Evolutionary conservation across 768 basidiomycete species (phyloP).

Genomic region (Hemileccinum impolitum): DNA sequence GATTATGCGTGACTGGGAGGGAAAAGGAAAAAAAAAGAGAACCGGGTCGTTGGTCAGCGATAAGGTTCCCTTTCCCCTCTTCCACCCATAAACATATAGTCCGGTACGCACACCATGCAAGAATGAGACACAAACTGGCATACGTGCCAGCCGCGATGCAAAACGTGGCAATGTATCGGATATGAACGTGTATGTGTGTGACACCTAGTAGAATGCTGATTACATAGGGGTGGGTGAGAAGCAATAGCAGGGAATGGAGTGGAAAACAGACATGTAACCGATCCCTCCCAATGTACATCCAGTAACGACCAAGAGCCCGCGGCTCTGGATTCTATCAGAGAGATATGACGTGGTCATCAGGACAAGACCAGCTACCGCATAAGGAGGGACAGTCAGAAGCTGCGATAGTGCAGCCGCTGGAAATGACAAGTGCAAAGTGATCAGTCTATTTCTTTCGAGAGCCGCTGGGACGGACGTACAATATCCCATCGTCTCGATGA

Average conservation of each 20-base stretch:
- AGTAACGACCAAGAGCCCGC: slow-evolving; percentile 36
- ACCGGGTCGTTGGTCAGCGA: background rate
- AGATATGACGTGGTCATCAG: slow-evolving; percentile 35
- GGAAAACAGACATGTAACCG: slow-evolving; percentile 39
- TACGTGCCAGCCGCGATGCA: slow-evolving; percentile 45
- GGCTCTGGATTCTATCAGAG: slow-evolving; percentile 43
- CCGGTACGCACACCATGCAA: slow-evolving; percentile 46
- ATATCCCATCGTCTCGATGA: slow-evolving; percentile 49
- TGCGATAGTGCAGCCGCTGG: slow-evolving; percentile 44
- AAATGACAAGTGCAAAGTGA: background rate
- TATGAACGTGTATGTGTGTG: slow-evolving; percentile 26
- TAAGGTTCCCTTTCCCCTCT: background rate
- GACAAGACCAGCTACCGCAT: slow-evolving; percentile 41
- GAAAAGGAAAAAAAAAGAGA: background rate
- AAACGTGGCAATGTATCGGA: slow-evolving; percentile 47
- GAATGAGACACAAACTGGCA: slow-evolving; percentile 40
- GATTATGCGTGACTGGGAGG: slow-evolving; percentile 37
- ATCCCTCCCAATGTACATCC: slow-evolving; percentile 34
- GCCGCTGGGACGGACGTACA: slow-evolving; percentile 29
- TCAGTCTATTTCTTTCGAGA: background rate
- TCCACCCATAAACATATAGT: background rate
- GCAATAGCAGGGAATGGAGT: background rate
- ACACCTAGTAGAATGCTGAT: slow-evolving; percentile 34
- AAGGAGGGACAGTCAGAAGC: slow-evolving; percentile 53
- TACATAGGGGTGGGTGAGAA: background rate